Base-by-base conservation (phyloP, 176 grass and related monocot species). In the Oropetium thomaeum region DNA sequence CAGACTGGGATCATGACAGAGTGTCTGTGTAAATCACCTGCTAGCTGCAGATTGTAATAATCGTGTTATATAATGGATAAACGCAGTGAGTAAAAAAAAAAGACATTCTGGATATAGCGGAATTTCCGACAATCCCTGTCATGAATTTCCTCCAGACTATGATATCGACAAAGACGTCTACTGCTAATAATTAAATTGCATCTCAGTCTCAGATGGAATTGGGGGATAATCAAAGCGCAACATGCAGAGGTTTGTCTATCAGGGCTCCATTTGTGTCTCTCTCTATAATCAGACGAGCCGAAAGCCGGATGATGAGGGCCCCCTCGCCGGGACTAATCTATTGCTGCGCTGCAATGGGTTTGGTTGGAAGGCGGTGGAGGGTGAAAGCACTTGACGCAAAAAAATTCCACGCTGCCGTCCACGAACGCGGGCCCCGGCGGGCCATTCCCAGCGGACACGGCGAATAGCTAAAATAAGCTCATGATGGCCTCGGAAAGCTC, bases 401-500 rank as follows among this genome's bases (percentile, higher is more conserved):
- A 63, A 58, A 69, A 32, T 28, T 49, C 44, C 52, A 28, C 10
- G 81, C 13, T 15, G 84, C 64, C 84, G 61, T 61, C 72, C 39
- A 25, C 20, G n/a, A n/a, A n/a, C n/a, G 5, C 25, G 80, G 47
- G 30, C 2, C 45, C 75, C 65, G 7, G 52, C 34, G 25, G 57
- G 42, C 17, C 55, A 29, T 48, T 31, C 34, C 55, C 30, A 8
- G 43, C 58, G 39, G 43, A 17, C n/a, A 58, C 77, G 43, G 44
- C 35, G 61, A 70, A 4, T 44, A n/a, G 41, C 40, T 68, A 54
- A 41, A 87, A 67, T 78, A 76, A 78, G 5, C 23, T 47, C 12
- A 7, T 28, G 33, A n/a, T 78, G 79, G 70, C 58, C 55, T 75
- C 11, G 73, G 65, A 86, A 71, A 73, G 33, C 55, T 80, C 82